Conservation (phyloP, 1,284 basidiomycete species). For the Neonothopanus nambi region DNA sequence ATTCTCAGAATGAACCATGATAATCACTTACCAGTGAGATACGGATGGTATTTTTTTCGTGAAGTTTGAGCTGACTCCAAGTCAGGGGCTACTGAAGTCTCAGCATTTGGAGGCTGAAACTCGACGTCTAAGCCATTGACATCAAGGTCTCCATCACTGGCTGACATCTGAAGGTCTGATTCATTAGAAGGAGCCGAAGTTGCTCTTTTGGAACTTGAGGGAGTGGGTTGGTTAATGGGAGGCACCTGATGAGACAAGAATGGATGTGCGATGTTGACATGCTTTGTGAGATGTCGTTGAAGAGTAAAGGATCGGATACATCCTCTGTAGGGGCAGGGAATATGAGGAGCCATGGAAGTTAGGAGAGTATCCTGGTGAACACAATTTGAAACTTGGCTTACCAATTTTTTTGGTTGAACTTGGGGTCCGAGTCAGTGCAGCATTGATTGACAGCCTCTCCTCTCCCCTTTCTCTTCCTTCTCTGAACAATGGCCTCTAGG, state of each 20-base stretch:
- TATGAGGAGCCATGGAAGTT: background rate
- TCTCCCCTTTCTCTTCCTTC: background rate
- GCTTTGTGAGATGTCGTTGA: background rate
- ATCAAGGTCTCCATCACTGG: too few relatives aligned
- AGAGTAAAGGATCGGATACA: constrained; percentile 4
- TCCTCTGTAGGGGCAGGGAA: background rate
- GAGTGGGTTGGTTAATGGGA: background rate
- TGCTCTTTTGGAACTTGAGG: background rate
- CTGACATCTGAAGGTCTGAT: too few relatives aligned
- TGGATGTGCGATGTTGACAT: background rate
- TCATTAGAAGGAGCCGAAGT: background rate
- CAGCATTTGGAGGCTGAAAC: background rate
- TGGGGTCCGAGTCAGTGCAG: background rate
- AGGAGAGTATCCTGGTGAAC: background rate
- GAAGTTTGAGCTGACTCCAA: background rate
- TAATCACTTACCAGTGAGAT: constrained; percentile 1
- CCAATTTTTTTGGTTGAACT: background rate
- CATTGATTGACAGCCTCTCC: background rate
- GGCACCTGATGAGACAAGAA: too few relatives aligned
- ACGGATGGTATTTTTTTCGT: constrained; percentile 4
- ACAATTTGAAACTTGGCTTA: background rate
- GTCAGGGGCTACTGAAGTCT: background rate
- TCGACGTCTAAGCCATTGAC: background rate
- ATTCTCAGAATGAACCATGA: background rate
- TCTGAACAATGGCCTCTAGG: background rate